These are phyloP conservation scores for Leccinum pellstonianum DNA, from an alignment of 768 basidiomycete genomes.

Conservation along the genomic window DNA sequence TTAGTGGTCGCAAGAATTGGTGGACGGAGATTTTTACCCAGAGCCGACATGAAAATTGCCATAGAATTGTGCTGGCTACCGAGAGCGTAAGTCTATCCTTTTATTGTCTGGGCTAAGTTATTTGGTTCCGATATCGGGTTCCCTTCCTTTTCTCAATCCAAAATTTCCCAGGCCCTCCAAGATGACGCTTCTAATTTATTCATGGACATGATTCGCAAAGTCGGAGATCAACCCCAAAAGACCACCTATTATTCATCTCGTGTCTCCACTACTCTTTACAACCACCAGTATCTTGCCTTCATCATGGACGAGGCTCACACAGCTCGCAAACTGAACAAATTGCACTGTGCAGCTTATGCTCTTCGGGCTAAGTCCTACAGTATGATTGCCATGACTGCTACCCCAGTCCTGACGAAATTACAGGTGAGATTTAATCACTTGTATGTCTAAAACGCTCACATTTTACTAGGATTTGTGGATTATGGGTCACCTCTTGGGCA, in stretches of 20 bases:
- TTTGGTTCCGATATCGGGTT: too few species aligned
- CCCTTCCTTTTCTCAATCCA: too few species aligned
- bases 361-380: not conserved
- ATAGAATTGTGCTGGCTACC: too few species aligned
- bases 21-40: too few species aligned
- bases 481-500: not conserved
- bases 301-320: slow-evolving; percentile 8
- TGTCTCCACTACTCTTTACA: not conserved
- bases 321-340: slow-evolving; percentile 5
- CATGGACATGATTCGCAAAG: not conserved
- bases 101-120: too few species aligned
- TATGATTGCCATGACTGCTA: slow-evolving; percentile 2
- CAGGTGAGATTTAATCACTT: not conserved
- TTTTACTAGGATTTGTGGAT: slow-evolving; percentile 6
- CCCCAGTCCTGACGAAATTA: slow-evolving; percentile 5
- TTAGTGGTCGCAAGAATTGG: too few species aligned
- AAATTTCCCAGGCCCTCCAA: not conserved
- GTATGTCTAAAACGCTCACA: not conserved
- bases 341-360: not conserved
- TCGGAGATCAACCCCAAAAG: not conserved
- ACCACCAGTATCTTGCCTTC: not conserved
- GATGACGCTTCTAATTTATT: not conserved
- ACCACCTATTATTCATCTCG: not conserved
- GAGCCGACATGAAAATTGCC: too few species aligned
- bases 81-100: too few species aligned